Evolutionary conservation across 306 rosid genomes (phyloP), one percentile per base, ranked within the genome.

Genomic region (Canavalia ensiformis): DNA sequence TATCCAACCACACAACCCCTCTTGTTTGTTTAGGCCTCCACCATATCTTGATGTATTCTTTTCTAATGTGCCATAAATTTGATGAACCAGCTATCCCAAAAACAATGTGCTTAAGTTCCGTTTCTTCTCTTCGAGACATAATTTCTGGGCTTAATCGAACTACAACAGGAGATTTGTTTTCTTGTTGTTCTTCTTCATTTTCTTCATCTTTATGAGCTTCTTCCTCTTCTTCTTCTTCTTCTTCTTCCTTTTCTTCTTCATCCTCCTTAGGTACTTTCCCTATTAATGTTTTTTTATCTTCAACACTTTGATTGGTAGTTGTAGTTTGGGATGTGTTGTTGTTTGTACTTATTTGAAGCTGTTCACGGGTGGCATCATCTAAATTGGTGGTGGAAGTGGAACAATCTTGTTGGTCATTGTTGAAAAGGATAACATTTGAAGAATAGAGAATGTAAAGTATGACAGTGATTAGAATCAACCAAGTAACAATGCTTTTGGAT

Each of bases 11-110:
- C 49, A 96, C 98, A 2, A 90, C 90, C 30, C 97, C 99, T 78
- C 98, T 84, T 2, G 94, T 93, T 84, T 89, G 56, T 33, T 85
- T 84, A 7, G 98, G 97, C 82, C 88, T 88, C 99, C 99, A 91
- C 98, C 99, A 93, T 39, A 78, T 72, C 78, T 91, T 95, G 12
- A 95, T 95, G 83, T 91, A 91, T 46, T 95, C 97, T 76, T 93
- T 93, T 76, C 98, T 85, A 28, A 70, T 66, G 8, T 82, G 75
- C 97, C 98, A 92, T 64, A 95, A 39, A 55, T 68, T 88, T 2
- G 99, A 88, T 8, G 98, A 95, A 7, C 90, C 97, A 0, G 98
- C 99, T 18, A 95, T 95, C 11, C 94, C 97, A 63, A 95, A 95
- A 62, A 92, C 93, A 5, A 93, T 72, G 88, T 93, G 97, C 44